Percentiles rank a stretch among this genome's conserved stretches.
These are phyloP conservation scores for Amaranthus palmeri DNA, from an alignment of 148 eudicot genomes.

Conservation along the genomic window DNA sequence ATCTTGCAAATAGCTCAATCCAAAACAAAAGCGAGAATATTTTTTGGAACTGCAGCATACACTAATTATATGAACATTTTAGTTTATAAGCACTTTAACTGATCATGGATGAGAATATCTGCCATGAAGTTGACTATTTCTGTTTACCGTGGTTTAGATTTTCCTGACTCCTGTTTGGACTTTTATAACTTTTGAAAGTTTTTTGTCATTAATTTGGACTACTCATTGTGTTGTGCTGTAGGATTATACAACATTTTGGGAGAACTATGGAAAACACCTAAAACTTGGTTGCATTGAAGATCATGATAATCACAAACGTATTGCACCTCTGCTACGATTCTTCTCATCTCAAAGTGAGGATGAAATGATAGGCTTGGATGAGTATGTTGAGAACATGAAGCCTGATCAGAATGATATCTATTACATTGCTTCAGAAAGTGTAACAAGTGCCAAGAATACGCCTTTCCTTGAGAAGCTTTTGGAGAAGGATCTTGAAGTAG, in stretches of 20 bases:
- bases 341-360: constrained; percentile 88
- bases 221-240: constrained; percentile 17
- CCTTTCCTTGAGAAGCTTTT: constrained; percentile 87
- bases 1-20: too few relatives aligned
- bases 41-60: too few relatives aligned
- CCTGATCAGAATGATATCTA: constrained; percentile 87
- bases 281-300: constrained; percentile 96
- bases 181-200: neutral
- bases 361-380: constrained; percentile 89
- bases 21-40: too few relatives aligned
- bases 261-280: constrained; percentile 84
- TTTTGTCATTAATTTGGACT: constrained; percentile 2
- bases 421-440: constrained; percentile 86
- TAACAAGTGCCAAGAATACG: constrained; percentile 82
- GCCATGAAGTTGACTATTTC: too few relatives aligned
- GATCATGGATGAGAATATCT: too few relatives aligned
- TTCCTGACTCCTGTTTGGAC: neutral
- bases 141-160: neutral
- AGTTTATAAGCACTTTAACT: too few relatives aligned
- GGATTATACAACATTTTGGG: constrained; percentile 95
- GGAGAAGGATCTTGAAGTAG: constrained; percentile 95
- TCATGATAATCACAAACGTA: constrained; percentile 81
- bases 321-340: constrained; percentile 92
- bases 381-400: constrained; percentile 90
- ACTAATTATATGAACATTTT: too few relatives aligned